phyloP scores from a whole-genome alignment of 768 basidiomycete genomes.

The Tephrocybe rancida region DNA sequence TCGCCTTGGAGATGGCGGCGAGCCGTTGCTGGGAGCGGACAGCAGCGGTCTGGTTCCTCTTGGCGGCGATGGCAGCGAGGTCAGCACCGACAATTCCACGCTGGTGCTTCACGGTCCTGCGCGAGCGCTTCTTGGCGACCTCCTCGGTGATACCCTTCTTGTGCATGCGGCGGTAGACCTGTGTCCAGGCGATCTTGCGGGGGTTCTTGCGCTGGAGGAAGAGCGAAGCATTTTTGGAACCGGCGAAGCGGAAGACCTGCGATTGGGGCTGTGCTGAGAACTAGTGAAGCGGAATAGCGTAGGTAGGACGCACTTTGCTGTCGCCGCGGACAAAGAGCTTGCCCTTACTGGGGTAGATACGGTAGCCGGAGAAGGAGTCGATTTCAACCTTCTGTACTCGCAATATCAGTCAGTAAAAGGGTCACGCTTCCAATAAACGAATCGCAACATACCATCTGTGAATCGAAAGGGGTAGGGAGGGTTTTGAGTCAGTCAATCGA shows the following conservation, averaged over 20 bases:
- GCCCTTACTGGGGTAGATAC: constrained; percentile 98
- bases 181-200: constrained; percentile 98
- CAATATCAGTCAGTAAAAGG: constrained; percentile 17
- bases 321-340: constrained; percentile 94
- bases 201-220: constrained; percentile 99
- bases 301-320: constrained; percentile 72
- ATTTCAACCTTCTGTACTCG: constrained; percentile 90
- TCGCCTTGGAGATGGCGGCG: constrained; percentile 90
- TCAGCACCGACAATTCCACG: constrained; percentile 98
- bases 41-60: constrained; percentile 89
- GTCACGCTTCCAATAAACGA: neutral
- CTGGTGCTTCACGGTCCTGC: constrained; percentile 96
- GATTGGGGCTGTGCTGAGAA: neutral
- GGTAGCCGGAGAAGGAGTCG: constrained; percentile 96
- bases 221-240: constrained; percentile 92
- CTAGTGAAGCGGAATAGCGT: no score
- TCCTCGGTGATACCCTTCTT: constrained; percentile 99
- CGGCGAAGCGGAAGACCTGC: constrained; percentile 94
- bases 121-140: constrained; percentile 97
- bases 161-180: constrained; percentile 94
- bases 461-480: constrained; percentile 2
- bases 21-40: constrained; percentile 79
- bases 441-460: constrained; percentile 45
- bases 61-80: constrained; percentile 87
- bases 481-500: constrained; percentile 14